phyloP scores from a whole-genome alignment of 441 rosid genomes.

The Daphne laureola region DNA sequence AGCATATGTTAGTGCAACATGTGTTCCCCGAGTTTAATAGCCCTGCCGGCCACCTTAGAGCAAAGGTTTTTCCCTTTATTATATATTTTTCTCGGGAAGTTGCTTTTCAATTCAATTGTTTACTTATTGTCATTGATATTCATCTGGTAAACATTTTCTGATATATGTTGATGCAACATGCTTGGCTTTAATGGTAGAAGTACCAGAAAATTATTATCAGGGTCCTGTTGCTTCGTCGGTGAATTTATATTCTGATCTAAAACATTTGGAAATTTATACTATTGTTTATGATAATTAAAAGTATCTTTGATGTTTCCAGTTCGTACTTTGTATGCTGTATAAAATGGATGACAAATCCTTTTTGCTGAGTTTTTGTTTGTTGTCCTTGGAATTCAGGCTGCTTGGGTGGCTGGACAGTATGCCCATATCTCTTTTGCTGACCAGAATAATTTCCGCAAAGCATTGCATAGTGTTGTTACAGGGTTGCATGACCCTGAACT shows the following conservation, averaged over 20 bases:
- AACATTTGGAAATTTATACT: too few relatives aligned
- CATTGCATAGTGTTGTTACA: slow-evolving; percentile 80
- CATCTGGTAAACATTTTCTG: neutral
- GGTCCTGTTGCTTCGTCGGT: too few relatives aligned
- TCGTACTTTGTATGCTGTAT: too few relatives aligned
- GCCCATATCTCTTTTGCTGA: slow-evolving; percentile 80
- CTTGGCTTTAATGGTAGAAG: too few relatives aligned
- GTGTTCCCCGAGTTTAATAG: slow-evolving; percentile 95
- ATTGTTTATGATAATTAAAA: too few relatives aligned
- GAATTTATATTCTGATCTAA: too few relatives aligned
- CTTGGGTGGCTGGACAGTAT: slow-evolving; percentile 99
- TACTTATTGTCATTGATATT: slow-evolving; percentile 3
- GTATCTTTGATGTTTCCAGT: too few relatives aligned
- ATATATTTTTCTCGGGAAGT: neutral
- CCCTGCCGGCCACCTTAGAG: slow-evolving; percentile 95
- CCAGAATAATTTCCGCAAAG: slow-evolving; percentile 73
- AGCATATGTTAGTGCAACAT: slow-evolving; percentile 93
- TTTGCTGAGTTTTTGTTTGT: neutral
- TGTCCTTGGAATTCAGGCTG: slow-evolving; percentile 53
- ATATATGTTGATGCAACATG: too few relatives aligned
- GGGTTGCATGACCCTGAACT: slow-evolving; percentile 94
- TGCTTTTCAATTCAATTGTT: neutral
- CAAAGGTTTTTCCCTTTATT: slow-evolving; percentile 49
- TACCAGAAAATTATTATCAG: too few relatives aligned
- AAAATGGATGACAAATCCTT: too few relatives aligned